phyloP scores from a whole-genome alignment of 495 filamentous ascomycete species.

The Penicillium tannophilum region DNA sequence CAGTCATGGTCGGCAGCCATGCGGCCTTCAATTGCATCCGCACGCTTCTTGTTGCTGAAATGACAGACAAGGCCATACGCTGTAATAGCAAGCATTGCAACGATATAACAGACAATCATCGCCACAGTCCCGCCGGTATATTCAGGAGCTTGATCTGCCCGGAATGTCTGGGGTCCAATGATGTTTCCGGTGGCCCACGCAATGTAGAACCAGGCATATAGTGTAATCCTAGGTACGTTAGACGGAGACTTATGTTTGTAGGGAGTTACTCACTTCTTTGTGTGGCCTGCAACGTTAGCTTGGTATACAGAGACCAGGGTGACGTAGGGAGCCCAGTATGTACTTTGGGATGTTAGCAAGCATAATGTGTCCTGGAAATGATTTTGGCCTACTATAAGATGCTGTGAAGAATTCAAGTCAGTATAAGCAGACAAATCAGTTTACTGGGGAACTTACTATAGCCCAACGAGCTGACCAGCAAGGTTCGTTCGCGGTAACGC shows the following conservation, averaged over 20 bases:
- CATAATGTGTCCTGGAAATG: neutral
- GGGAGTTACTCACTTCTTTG: constrained; percentile 3
- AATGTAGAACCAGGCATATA: constrained; percentile 9
- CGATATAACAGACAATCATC: constrained; percentile 14
- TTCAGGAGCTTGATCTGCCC: constrained; percentile 17
- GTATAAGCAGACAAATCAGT: neutral
- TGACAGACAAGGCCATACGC: neutral
- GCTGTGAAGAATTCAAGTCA: neutral
- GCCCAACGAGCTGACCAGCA: constrained; percentile 3
- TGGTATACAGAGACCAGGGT: constrained; percentile 6
- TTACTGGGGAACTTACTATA: constrained; percentile 2
- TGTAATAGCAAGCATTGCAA: constrained; percentile 8
- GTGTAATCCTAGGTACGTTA: neutral
- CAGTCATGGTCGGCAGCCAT: constrained; percentile 6
- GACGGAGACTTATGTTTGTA: no score
- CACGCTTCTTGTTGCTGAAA: neutral
- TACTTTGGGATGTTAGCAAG: neutral
- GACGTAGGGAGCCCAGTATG: constrained; percentile 9
- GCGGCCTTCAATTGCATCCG: constrained; percentile 3
- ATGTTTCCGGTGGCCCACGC: constrained; percentile 18
- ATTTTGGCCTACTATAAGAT: constrained; percentile 1
- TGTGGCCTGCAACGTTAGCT: constrained; percentile 8
- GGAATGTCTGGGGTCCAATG: constrained; percentile 27
- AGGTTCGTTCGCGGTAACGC: neutral
- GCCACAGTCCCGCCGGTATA: constrained; percentile 20